phyloP scores from a whole-genome alignment of 345 rosid species.

The Aquilaria sinensis region DNA sequence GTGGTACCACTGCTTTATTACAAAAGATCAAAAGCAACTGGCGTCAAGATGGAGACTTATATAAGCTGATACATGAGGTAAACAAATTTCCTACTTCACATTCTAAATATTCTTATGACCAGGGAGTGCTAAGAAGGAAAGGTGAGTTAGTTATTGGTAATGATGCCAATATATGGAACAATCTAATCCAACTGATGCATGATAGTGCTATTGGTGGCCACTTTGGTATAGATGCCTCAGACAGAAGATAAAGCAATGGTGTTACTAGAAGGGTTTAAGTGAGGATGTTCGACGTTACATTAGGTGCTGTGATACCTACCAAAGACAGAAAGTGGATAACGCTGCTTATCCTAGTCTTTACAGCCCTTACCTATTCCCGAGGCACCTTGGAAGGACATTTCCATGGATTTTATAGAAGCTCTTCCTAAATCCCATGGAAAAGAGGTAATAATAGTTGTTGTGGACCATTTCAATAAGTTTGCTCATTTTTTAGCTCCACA shows the following conservation, averaged over 20 bases:
- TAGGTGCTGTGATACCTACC: no score
- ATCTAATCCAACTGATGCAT: no score
- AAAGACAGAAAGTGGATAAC: no score
- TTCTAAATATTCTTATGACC: no score
- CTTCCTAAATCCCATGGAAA: constrained; percentile 7
- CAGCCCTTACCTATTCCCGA: neutral
- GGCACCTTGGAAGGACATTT: neutral
- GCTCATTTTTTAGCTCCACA: neutral
- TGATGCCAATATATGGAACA: no score
- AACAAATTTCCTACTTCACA: no score
- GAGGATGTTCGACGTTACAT: neutral
- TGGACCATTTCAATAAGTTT: neutral
- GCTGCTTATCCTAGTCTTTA: neutral
- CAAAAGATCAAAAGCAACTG: no score
- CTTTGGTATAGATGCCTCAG: neutral
- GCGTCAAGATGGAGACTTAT: no score
- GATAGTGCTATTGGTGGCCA: neutral
- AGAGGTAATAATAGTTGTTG: neutral
- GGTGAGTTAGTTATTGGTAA: no score
- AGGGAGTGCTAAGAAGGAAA: no score
- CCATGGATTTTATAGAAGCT: neutral
- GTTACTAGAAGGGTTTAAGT: neutral
- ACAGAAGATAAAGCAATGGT: neutral
- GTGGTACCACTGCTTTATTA: no score
- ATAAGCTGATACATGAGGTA: no score